These are phyloP conservation scores for Hymenoscyphus salicellus DNA, from an alignment of 2,329 filamentous ascomycete species.

Conservation along the genomic window DNA sequence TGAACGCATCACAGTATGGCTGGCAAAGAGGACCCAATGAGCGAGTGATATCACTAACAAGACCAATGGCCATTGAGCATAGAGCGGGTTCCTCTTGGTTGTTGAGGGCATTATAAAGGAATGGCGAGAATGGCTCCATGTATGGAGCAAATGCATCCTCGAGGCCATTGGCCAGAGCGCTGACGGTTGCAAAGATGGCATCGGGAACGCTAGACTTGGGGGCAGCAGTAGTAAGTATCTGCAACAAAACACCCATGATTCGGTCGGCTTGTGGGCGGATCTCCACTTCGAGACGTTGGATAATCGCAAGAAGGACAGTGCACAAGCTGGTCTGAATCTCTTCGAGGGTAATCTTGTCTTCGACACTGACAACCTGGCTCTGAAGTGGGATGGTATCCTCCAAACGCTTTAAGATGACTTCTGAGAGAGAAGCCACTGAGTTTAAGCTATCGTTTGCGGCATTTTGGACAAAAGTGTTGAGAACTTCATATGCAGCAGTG, in stretches of 20 bases:
- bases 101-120: slow-evolving; percentile 87
- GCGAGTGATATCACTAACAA: slow-evolving; percentile 93
- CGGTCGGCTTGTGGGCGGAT: slow-evolving; percentile 85
- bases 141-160: slow-evolving; percentile 95
- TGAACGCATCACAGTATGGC: slow-evolving; percentile 94
- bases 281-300: slow-evolving; percentile 86
- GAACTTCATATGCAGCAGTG: slow-evolving; percentile 94
- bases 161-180: slow-evolving; percentile 84
- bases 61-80: slow-evolving; percentile 94
- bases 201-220: slow-evolving; percentile 93
- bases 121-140: slow-evolving; percentile 92
- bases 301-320: slow-evolving; percentile 86
- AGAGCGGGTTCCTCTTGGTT: slow-evolving; percentile 94
- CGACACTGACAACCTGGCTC: slow-evolving; percentile 89
- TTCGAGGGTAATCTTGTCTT: slow-evolving; percentile 92
- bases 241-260: slow-evolving; percentile 86
- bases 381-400: slow-evolving; percentile 88
- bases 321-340: slow-evolving; percentile 97
- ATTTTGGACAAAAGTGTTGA: slow-evolving; percentile 91
- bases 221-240: slow-evolving; percentile 72
- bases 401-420: slow-evolving; percentile 85
- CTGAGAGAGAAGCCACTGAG: slow-evolving; percentile 76
- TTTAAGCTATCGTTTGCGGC: slow-evolving; percentile 80
- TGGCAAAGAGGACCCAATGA: slow-evolving; percentile 87
- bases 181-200: slow-evolving; percentile 86